Base-by-base conservation (phyloP, 1,139 yeast species). In the Geotrichum klebahnii region DNA sequence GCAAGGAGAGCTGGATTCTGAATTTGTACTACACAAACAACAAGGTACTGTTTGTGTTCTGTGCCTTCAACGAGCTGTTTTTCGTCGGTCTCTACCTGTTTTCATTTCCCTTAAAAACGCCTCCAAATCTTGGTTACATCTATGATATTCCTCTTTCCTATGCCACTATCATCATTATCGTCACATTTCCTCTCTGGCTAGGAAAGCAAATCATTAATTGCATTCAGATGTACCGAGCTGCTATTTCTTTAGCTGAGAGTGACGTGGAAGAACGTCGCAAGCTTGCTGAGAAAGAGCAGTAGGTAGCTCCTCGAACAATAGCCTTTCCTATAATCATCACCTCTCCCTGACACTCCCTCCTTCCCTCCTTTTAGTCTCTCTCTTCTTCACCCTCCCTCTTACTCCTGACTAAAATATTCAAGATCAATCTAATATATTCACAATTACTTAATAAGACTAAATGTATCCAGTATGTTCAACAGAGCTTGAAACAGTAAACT, bases 131-230 rank as follows among this genome's bases (percentile, higher is more conserved):
- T 31, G 75, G 75, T 28, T 68, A 67, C 59, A 40, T 74, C 40
- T 61, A 70, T 44, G 74, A 73, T 17, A 69, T 77, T 55, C 70
- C 71, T 2, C 64, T 72, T 46, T 80, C 87, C 69, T 72, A 81
- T 60, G 87, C 95, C 23, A 84, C 90, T 33, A 68, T 81, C 41
- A 68, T 87, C 62, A 78, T 79, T 17, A 72, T 78, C 60, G 58
- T 81, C 44, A 81, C 92, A 59, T 77, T 85, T 55, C 98, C 98
- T 35, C 76, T 90, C 52, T 92, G 96, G 89, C 68, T 80, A 20
- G 88, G 89, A 71, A 94, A 94, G 71, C 98, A 94, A 72, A 71
- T 84, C 57, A 86, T 95, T 59, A 94, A 94, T 64, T 81, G 87
- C 29, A 80, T 94, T 56, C 99, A 94, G 69, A 72, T 94, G 77